A percentile compares a stretch with the other conserved stretches of the same genome.
Conservation (phyloP, 805 yeast genomes). For the Scheffersomyces ergatensis region DNA sequence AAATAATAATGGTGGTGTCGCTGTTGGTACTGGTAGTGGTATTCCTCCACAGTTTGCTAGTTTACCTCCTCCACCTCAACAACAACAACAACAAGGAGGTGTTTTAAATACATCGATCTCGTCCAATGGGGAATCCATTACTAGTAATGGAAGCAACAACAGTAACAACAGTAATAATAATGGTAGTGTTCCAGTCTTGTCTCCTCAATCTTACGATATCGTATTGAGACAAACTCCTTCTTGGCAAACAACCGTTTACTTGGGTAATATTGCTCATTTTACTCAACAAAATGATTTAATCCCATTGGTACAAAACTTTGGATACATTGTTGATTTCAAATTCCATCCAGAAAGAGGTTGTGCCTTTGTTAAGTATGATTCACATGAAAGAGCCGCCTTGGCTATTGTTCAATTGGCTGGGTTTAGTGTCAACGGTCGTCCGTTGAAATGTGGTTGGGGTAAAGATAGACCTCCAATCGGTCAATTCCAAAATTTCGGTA, state of each 20-base stretch:
- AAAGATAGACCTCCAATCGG: conserved; percentile 44
- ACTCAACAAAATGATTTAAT: conserved; percentile 71
- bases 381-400: conserved; percentile 85
- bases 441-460: conserved; percentile 87
- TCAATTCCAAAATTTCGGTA: conserved; percentile 21
- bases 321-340: conserved; percentile 77
- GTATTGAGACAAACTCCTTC: conserved; percentile 76
- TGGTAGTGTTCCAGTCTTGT: conserved; percentile 25
- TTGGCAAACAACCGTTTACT: conserved; percentile 83
- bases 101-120: neutral
- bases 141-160: conserved; percentile 12
- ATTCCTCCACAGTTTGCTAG: conserved; percentile 3
- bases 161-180: conserved; percentile 9
- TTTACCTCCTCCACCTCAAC: conserved; percentile 3
- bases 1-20: neutral
- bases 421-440: conserved; percentile 69
- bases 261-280: conserved; percentile 80
- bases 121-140: conserved; percentile 1
- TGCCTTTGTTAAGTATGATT: conserved; percentile 83
- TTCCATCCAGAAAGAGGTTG: conserved; percentile 80
- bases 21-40: neutral
- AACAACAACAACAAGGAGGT: conserved; percentile 2
- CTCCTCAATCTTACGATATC: conserved; percentile 63
- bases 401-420: conserved; percentile 81
- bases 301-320: conserved; percentile 75